Percentiles rank a stretch among this genome's conserved stretches.
phyloP scores from a whole-genome alignment of 805 yeast genomes.

The Candida ortonii region DNA sequence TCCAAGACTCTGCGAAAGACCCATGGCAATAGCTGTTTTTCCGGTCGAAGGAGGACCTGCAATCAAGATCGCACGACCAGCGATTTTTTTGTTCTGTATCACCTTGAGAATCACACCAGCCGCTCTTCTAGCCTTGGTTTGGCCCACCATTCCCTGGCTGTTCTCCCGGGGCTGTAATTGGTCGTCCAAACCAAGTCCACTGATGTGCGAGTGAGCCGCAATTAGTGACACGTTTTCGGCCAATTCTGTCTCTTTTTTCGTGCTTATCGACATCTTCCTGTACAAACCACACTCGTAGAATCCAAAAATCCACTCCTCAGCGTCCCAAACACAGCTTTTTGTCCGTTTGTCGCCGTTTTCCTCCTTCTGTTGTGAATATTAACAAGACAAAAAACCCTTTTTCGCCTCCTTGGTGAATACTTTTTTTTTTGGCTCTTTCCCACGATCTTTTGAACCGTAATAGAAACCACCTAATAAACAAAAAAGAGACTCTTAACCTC shows the following conservation, averaged over 20 bases:
- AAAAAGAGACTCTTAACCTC: too few species aligned
- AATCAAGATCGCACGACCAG: constrained; percentile 90
- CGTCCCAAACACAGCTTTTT: not conserved
- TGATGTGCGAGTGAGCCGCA: constrained; percentile 96
- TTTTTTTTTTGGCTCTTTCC: not conserved
- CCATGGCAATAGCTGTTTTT: constrained; percentile 94
- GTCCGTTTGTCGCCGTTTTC: constrained; percentile 1
- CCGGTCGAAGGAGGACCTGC: constrained; percentile 99
- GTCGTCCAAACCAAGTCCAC: constrained; percentile 91
- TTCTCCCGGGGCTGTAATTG: constrained; percentile 76
- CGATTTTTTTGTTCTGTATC: constrained; percentile 86
- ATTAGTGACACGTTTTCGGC: constrained; percentile 28
- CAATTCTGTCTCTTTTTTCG: constrained; percentile 16
- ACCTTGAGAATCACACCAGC: constrained; percentile 93
- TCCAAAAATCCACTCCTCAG: too few species aligned
- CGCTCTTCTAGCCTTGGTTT: constrained; percentile 76
- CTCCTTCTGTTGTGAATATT: too few species aligned
- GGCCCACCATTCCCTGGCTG: constrained; percentile 90
- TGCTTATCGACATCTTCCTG: constrained; percentile 24
- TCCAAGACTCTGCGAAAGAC: constrained; percentile 93
- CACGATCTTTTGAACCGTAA: too few species aligned
- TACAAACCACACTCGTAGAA: too few species aligned
- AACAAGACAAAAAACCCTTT: not conserved
- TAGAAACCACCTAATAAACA: too few species aligned
- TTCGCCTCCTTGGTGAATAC: not conserved